Conservation (phyloP, 2,329 filamentous ascomycete genomes). For the Colletotrichum musicola region DNA sequence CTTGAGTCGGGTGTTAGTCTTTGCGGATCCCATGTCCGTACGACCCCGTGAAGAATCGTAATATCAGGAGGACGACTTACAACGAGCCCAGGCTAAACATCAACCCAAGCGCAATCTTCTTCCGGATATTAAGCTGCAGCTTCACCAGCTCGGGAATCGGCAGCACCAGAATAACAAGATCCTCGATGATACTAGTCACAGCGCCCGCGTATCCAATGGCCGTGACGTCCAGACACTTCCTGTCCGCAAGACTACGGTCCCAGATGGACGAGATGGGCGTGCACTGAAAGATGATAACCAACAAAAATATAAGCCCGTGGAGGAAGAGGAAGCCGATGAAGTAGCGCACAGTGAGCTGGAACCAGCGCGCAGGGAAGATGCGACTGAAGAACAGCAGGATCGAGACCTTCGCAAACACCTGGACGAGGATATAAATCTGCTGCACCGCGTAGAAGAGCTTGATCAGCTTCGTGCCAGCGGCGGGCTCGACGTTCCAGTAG, state of each 20-base stretch:
- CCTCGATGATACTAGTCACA: slow-evolving; percentile 76
- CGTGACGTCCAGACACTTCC: slow-evolving; percentile 70
- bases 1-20: slow-evolving; percentile 5
- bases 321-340: slow-evolving; percentile 38
- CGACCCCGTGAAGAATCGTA: too few relatives aligned
- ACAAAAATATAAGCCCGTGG: slow-evolving; percentile 41
- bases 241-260: slow-evolving; percentile 34
- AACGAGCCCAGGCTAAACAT: slow-evolving; percentile 78
- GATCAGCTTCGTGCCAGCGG: slow-evolving; percentile 27
- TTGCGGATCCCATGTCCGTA: too few relatives aligned
- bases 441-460: slow-evolving; percentile 41
- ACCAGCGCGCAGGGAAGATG: slow-evolving; percentile 40
- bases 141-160: slow-evolving; percentile 73
- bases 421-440: slow-evolving; percentile 43
- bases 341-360: slow-evolving; percentile 37
- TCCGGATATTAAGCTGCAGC: slow-evolving; percentile 72
- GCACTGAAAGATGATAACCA: slow-evolving; percentile 42
- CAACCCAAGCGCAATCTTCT: slow-evolving; percentile 74
- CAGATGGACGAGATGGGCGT: slow-evolving; percentile 38
- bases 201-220: slow-evolving; percentile 76
- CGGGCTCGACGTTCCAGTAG: slow-evolving; percentile 43
- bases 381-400: slow-evolving; percentile 44
- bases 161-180: slow-evolving; percentile 74
- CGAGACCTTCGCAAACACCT: slow-evolving; percentile 44
- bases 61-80: slow-evolving; percentile 54